Base-by-base conservation (phyloP, 345 rosid species). In the Zanthoxylum bungeanum region DNA sequence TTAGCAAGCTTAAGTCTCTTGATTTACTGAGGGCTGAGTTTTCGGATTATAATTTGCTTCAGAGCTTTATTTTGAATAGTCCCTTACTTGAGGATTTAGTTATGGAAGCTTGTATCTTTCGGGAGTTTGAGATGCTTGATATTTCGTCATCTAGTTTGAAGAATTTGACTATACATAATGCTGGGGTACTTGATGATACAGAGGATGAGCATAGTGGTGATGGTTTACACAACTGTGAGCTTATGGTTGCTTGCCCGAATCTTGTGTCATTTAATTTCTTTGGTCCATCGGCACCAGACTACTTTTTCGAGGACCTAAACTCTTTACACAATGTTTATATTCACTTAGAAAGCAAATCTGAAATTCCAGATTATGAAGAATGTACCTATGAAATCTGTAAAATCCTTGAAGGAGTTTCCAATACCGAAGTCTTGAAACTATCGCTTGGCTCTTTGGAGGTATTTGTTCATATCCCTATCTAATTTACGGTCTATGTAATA, bases 161-260 rank as follows among this genome's bases (percentile, higher is more conserved):
- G 62, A 55, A 25, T 14, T 36, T 27, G 24, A 19, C 19, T 7
- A 11, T 67, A 17, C 42, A 30, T 27, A 56, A 27, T 56, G 33
- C 11, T 28, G 53, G 53, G 19, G 7, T 49, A 19, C 53, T 49
- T 17, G 53, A 49, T 21, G 53, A 49, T 24, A 21, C 11, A 22
- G 34, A 25, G 4, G 24, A 27, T 34, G 46, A 49, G 19, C 28
- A 16, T 52, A 5, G n/a, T 66, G 50, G n/a, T 9, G 24, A 27
- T 34, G 46, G 72, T 40, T 69, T 27, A 6, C 8, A 10, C 28
- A 4, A 39, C 0, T 37, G 51, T 31, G 40, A 57, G n/a, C 40
- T 57, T 30, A 69, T 19, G 10, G 27, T 69, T 40, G 37, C 73
- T 28, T 56, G 64, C 27, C 61, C 64, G 7, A 42, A 21, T 56